phyloP scores from a whole-genome alignment of 2,329 filamentous ascomycete species.

The Aspergillus luchuensis region DNA sequence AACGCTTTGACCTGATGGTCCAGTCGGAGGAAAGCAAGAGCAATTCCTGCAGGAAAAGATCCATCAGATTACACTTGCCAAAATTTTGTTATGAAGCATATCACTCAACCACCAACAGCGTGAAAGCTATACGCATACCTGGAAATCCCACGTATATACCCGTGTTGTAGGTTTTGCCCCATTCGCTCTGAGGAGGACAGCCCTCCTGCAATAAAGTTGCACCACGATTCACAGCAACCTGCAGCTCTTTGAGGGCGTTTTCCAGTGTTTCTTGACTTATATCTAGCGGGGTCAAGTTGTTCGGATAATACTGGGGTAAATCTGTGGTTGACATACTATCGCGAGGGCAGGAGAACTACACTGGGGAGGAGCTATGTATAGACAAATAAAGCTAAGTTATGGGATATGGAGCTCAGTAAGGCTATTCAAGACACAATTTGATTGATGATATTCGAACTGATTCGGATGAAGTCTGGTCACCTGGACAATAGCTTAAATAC shows the following conservation, averaged over 20 bases:
- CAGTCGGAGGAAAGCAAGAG: constrained; percentile 42
- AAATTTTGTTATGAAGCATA: not conserved
- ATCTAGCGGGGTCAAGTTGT: constrained; percentile 26
- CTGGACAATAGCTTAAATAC: not conserved
- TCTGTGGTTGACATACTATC: not conserved
- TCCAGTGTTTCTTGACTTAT: constrained; percentile 23
- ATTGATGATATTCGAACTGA: not conserved
- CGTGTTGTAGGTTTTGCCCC: constrained; percentile 17
- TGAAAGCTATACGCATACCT: constrained; percentile 27
- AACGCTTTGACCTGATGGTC: constrained; percentile 37
- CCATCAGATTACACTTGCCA: constrained; percentile 6
- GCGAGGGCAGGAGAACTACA: not conserved
- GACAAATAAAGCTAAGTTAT: not conserved
- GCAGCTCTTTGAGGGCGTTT: constrained; percentile 31
- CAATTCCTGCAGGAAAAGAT: constrained; percentile 31
- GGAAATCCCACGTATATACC: constrained; percentile 37
- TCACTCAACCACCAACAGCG: not conserved
- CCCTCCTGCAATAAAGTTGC: constrained; percentile 30
- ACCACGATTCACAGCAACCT: constrained; percentile 32
- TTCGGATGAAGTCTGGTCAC: too few species aligned
- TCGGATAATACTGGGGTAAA: constrained; percentile 30
- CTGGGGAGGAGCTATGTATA: not conserved
- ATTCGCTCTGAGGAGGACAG: constrained; percentile 25
- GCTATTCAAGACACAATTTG: not conserved
- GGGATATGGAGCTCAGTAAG: not conserved